These are phyloP conservation scores for Panicum miliaceum DNA, from an alignment of 176 grass and related monocot species.

Conservation along the genomic window DNA sequence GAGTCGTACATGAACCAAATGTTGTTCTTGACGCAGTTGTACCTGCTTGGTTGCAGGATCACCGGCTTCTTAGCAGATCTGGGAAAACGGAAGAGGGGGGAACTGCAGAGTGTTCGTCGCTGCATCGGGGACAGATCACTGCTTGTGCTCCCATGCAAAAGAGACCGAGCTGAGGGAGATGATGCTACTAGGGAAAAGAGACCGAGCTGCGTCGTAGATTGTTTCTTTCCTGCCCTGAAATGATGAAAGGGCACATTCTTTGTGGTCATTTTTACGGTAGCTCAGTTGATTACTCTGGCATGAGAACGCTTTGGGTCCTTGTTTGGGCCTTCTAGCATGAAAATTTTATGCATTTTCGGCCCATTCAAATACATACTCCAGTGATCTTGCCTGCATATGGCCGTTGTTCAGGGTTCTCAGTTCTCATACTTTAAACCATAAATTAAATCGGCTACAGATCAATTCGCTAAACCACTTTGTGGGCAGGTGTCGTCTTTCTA, in stretches of 20 bases:
- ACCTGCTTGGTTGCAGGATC: background rate
- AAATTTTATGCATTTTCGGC: background rate
- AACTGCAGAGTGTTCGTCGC: slow-evolving; percentile 22
- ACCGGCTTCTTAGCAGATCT: background rate
- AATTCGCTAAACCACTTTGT: background rate
- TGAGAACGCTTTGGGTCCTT: background rate
- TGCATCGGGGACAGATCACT: slow-evolving; percentile 41
- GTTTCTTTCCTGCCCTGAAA: background rate
- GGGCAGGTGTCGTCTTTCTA: background rate
- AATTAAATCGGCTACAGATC: background rate
- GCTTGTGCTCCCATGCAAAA: slow-evolving; percentile 49
- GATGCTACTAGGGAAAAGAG: background rate
- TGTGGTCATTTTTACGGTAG: background rate
- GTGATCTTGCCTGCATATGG: background rate
- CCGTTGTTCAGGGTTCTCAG: too few relatives aligned
- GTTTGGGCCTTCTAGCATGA: background rate
- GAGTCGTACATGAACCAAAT: background rate
- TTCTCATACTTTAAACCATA: background rate
- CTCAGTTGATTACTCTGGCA: background rate
- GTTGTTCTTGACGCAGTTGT: background rate
- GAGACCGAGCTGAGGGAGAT: background rate
- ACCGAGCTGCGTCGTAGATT: background rate
- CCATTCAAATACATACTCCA: background rate
- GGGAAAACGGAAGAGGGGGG: background rate
- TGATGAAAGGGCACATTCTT: slow-evolving; percentile 13